These are phyloP conservation scores for Quercus lobata DNA, from an alignment of 331 rosid genomes.

Conservation along the genomic window DNA sequence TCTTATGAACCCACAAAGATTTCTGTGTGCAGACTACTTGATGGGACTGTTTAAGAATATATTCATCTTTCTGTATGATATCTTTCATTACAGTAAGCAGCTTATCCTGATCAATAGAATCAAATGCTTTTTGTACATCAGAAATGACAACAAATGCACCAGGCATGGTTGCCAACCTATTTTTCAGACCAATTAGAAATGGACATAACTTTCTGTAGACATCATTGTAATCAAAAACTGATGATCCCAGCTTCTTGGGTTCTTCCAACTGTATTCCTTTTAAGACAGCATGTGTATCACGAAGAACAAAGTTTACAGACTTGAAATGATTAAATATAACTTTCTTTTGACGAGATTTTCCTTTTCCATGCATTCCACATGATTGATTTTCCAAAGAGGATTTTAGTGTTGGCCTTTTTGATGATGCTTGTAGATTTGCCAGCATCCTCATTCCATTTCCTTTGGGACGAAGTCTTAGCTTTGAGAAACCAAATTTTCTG, in stretches of 20 bases:
- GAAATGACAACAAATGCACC: slow-evolving; percentile 57
- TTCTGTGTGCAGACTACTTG: slow-evolving; percentile 56
- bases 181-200: slow-evolving; percentile 47
- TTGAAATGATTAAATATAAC: slow-evolving; percentile 36
- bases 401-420: slow-evolving; percentile 42
- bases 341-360: not conserved
- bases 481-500: slow-evolving; percentile 86
- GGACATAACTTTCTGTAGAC: slow-evolving; percentile 63
- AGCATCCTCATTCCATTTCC: slow-evolving; percentile 77
- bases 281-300: slow-evolving; percentile 62
- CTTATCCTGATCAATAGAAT: slow-evolving; percentile 74
- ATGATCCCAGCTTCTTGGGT: slow-evolving; percentile 75
- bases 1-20: slow-evolving; percentile 63
- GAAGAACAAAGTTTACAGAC: slow-evolving; percentile 69
- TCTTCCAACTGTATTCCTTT: slow-evolving; percentile 59
- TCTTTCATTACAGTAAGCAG: slow-evolving; percentile 60
- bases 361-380: slow-evolving; percentile 15
- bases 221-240: slow-evolving; percentile 91
- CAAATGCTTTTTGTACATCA: slow-evolving; percentile 86
- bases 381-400: slow-evolving; percentile 26
- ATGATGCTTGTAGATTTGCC: slow-evolving; percentile 75
- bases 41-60: slow-evolving; percentile 45
- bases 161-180: slow-evolving; percentile 34
- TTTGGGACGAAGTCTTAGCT: slow-evolving; percentile 81
- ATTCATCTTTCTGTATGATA: slow-evolving; percentile 40